These are phyloP conservation scores for Malassezia furfur DNA, from an alignment of 1,284 basidiomycete genomes.

Conservation along the genomic window DNA sequence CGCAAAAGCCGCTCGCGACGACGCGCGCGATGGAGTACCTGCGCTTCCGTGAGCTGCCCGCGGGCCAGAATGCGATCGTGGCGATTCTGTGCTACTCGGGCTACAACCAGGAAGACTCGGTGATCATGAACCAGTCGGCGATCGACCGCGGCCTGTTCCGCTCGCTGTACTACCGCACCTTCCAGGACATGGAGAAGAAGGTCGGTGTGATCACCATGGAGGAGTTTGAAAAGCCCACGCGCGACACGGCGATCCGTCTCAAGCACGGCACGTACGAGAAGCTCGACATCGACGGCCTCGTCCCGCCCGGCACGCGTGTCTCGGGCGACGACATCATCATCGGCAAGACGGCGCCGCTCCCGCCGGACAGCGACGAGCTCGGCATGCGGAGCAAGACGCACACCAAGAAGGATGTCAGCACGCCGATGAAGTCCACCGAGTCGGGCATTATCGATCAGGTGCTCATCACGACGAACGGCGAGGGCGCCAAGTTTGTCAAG, in stretches of 20 bases:
- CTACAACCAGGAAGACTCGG: conserved; percentile 99
- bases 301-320: conserved; percentile 89
- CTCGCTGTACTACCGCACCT: conserved; percentile 95
- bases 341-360: conserved; percentile 94
- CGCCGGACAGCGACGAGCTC: conserved; percentile 89
- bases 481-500: conserved; percentile 97
- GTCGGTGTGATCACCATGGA: conserved; percentile 71
- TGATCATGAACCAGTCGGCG: conserved; percentile 99
- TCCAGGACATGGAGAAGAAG: conserved; percentile 95
- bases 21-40: conserved; percentile 98
- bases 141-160: conserved; percentile 97
- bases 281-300: conserved; percentile 87
- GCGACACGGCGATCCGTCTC: conserved; percentile 86
- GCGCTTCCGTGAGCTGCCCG: conserved; percentile 91
- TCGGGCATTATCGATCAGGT: conserved; percentile 97
- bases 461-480: conserved; percentile 85
- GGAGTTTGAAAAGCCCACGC: conserved; percentile 91
- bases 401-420: conserved; percentile 86
- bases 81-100: conserved; percentile 98
- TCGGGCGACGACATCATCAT: conserved; percentile 97
- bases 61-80: conserved; percentile 95
- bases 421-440: conserved; percentile 93
- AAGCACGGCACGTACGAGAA: conserved; percentile 99
- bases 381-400: conserved; percentile 86
- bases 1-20: conserved; percentile 95